A percentile compares a stretch with the other conserved stretches of the same genome.
Conservation (phyloP, 176 grass and related monocot genomes). For the Oryza longistaminata region DNA sequence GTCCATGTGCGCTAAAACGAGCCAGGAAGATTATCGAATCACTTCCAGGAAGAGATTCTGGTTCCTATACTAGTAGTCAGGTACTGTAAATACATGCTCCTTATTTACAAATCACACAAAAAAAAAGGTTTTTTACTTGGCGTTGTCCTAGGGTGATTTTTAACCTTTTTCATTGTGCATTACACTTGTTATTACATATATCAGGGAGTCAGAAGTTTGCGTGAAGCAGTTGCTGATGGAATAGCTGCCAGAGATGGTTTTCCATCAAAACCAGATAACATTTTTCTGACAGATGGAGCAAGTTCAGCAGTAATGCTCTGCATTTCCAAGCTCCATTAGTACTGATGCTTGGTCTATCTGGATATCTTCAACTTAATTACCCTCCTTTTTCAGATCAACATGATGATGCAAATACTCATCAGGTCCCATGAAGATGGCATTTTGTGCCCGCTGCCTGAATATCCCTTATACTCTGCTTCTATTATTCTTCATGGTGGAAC, state of each 20-base stretch:
- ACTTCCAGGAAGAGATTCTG: constrained; percentile 47
- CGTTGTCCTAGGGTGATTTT: neutral
- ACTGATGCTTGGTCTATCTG: neutral
- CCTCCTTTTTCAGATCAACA: constrained; percentile 52
- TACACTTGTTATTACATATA: neutral
- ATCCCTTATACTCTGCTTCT: constrained; percentile 71
- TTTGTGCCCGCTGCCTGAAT: constrained; percentile 75
- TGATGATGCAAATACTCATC: constrained; percentile 74
- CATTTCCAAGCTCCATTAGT: neutral
- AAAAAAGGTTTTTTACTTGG: neutral
- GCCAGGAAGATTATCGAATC: constrained; percentile 42
- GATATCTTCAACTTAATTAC: neutral
- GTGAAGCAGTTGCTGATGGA: constrained; percentile 62
- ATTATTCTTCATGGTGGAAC: constrained; percentile 81
- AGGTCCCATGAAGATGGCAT: constrained; percentile 69
- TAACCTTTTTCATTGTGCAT: neutral
- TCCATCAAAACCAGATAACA: constrained; percentile 52
- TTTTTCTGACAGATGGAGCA: constrained; percentile 78
- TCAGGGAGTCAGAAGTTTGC: constrained; percentile 57
- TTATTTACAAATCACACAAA: neutral
- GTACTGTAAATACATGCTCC: constrained; percentile 27
- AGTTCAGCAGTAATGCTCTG: constrained; percentile 56
- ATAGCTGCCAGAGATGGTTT: constrained; percentile 67
- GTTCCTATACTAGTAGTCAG: constrained; percentile 65
- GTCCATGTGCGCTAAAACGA: constrained; percentile 62